A percentile compares a stretch with the other conserved stretches of the same genome.
These are phyloP conservation scores for Metroxylon sagu DNA, from an alignment of 176 grass and related monocot genomes.

Conservation along the genomic window DNA sequence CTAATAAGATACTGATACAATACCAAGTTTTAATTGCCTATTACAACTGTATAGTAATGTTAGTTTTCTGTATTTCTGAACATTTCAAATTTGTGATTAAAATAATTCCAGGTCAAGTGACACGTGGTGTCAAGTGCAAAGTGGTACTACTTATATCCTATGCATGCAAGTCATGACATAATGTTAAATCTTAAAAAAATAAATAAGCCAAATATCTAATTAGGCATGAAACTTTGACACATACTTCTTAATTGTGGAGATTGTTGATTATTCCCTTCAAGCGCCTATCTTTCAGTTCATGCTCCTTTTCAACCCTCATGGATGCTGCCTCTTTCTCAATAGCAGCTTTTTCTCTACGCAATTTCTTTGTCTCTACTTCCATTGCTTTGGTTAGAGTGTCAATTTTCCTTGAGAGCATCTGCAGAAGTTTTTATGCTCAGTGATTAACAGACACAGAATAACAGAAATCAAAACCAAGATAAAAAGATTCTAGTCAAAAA, in stretches of 20 bases:
- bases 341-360: slow-evolving; percentile 14
- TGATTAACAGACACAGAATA: not conserved
- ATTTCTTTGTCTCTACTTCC: slow-evolving; percentile 21
- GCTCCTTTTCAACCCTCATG: slow-evolving; percentile 1
- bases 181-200: no score
- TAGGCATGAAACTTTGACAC: not conserved
- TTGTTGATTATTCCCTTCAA: slow-evolving; percentile 15
- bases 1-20: no score
- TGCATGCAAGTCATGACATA: no score
- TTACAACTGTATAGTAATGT: no score
- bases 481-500: not conserved
- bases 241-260: slow-evolving; percentile 8
- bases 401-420: slow-evolving; percentile 22
- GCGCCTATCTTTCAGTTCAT: slow-evolving; percentile 17
- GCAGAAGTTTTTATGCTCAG: not conserved
- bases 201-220: not conserved
- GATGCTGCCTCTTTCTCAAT: slow-evolving; percentile 11
- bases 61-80: no score
- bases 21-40: no score
- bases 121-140: no score
- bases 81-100: no score
- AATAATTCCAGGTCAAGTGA: no score
- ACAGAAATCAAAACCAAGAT: no score
- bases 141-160: no score
- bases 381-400: slow-evolving; percentile 16